Percentiles rank a stretch among this genome's conserved stretches.
These are phyloP conservation scores for Phytopythium delawarense DNA, from an alignment of 352 stramenopile genomes.

Conservation along the genomic window DNA sequence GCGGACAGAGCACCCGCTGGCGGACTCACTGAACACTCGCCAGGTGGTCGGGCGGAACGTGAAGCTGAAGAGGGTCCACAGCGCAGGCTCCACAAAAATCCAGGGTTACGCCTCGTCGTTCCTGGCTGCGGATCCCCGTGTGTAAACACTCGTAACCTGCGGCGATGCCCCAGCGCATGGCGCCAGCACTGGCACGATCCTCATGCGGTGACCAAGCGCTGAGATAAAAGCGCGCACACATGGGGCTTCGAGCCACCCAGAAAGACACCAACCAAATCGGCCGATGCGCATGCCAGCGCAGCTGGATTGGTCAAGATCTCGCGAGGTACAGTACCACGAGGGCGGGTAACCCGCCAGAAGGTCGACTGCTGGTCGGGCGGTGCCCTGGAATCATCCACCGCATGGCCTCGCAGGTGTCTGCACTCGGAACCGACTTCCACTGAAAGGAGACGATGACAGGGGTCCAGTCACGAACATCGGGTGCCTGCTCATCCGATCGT, in stretches of 20 bases:
- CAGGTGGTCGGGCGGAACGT: background rate
- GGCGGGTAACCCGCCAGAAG: too few relatives aligned
- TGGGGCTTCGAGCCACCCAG: background rate
- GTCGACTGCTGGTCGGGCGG: too few relatives aligned
- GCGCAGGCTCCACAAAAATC: conserved; percentile 3
- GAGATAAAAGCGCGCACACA: background rate
- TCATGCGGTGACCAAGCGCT: background rate
- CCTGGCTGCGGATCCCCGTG: background rate
- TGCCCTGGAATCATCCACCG: too few relatives aligned
- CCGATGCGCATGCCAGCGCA: too few relatives aligned
- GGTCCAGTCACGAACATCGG: background rate
- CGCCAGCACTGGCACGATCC: background rate
- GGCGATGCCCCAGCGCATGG: background rate
- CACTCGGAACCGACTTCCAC: too few relatives aligned
- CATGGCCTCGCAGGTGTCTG: too few relatives aligned
- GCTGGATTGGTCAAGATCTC: too few relatives aligned
- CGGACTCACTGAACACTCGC: background rate
- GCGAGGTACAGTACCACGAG: too few relatives aligned
- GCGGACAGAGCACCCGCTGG: background rate
- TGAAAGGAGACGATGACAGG: background rate
- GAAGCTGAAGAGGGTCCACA: background rate
- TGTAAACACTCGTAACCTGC: background rate
- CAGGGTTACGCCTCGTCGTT: background rate
- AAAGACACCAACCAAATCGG: background rate
- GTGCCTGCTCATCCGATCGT: background rate